Conservation (phyloP, 192 early-diverging fungal genomes). For the Coemansia sp. region DNA sequence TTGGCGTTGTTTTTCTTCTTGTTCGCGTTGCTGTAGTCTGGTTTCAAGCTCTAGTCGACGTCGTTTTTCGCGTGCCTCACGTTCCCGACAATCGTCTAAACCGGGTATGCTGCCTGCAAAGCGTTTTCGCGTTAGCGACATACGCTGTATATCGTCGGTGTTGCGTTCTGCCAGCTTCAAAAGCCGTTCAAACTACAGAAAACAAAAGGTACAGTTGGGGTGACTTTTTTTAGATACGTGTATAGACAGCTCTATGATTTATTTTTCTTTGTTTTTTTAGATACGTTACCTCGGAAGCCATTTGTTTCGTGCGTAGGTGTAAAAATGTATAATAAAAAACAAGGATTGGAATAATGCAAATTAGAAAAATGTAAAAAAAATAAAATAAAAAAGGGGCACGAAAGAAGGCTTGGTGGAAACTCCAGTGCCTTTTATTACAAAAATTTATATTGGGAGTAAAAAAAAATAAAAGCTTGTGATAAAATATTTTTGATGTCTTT, state of each 20-base stretch:
- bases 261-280: neutral
- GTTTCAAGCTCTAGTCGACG: constrained; percentile 33
- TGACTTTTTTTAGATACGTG: neutral
- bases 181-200: constrained; percentile 47
- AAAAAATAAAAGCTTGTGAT: too few species aligned
- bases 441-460: too few species aligned
- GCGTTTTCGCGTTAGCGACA: constrained; percentile 29
- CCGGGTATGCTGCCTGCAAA: neutral
- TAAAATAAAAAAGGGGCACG: neutral
- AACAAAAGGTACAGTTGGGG: neutral
- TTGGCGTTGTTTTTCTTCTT: constrained; percentile 29
- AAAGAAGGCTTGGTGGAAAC: neutral
- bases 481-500: too few species aligned
- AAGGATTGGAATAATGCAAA: neutral
- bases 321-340: neutral
- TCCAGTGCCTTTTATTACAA: too few species aligned
- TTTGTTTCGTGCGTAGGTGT: constrained; percentile 7
- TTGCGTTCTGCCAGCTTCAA: constrained; percentile 52
- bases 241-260: neutral
- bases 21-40: constrained; percentile 31
- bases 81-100: constrained; percentile 5
- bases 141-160: constrained; percentile 44
- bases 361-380: neutral
- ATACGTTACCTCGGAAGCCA: constrained; percentile 37
- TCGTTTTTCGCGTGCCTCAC: constrained; percentile 30